A percentile compares a stretch with the other conserved stretches of the same genome.
phyloP scores from a whole-genome alignment of 2,329 filamentous ascomycete genomes.

The Monosporascus ibericus region DNA sequence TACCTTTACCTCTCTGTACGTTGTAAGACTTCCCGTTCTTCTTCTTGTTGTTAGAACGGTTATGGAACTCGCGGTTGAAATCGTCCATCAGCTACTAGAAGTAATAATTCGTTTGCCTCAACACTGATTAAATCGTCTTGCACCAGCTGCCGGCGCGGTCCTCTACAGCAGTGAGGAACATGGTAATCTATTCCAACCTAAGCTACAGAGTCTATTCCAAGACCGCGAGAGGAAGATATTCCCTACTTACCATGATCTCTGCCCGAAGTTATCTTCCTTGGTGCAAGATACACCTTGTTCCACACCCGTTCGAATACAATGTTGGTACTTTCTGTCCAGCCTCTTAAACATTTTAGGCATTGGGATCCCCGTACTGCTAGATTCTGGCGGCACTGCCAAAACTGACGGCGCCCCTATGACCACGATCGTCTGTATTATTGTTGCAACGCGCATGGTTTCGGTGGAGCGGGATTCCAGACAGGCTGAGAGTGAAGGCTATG shows the following conservation, averaged over 20 bases:
- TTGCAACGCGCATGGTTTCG: neutral
- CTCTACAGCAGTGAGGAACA: no score
- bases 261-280: conserved; percentile 5
- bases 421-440: neutral
- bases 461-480: neutral
- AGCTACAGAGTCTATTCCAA: neutral
- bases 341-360: neutral
- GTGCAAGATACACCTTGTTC: conserved; percentile 5
- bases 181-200: no score
- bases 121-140: no score
- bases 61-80: no score
- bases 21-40: no score
- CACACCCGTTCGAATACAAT: neutral
- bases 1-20: no score
- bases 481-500: neutral
- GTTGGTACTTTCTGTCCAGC: neutral
- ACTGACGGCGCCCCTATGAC: no score
- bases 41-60: no score
- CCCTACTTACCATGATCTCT: conserved; percentile 14
- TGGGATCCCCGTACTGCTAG: neutral
- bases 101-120: no score
- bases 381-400: neutral
- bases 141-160: no score
- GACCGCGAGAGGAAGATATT: neutral
- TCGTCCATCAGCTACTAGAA: no score